Conservation (phyloP, 257 asterid species). For the Solanum raphanifolium region DNA sequence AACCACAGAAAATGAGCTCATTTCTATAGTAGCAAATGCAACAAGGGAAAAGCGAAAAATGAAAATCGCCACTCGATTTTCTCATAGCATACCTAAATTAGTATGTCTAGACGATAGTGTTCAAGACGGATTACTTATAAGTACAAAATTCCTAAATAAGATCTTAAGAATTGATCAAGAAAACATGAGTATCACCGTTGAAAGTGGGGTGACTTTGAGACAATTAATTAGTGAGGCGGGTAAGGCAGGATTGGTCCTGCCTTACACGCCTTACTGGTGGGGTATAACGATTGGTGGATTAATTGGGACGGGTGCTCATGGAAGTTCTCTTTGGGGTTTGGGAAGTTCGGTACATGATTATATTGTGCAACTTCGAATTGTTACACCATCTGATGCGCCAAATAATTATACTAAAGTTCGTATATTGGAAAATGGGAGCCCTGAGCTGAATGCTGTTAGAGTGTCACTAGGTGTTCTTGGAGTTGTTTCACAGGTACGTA, state of each 20-base stretch:
- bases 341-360: conserved; percentile 23
- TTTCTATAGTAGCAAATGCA: conserved; percentile 16
- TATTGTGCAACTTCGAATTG: conserved; percentile 10
- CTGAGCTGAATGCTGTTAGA: conserved; percentile 18
- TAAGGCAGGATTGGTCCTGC: conserved; percentile 5
- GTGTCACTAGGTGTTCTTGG: conserved; percentile 31
- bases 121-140: conserved; percentile 13
- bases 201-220: conserved; percentile 6
- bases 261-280: conserved; percentile 24
- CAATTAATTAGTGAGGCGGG: conserved; percentile 9
- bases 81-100: conserved; percentile 20
- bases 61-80: conserved; percentile 19
- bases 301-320: conserved; percentile 21
- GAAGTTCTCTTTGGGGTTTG: conserved; percentile 17
- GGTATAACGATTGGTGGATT: conserved; percentile 19
- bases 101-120: conserved; percentile 7
- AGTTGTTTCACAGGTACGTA: conserved; percentile 18
- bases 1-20: conserved; percentile 9
- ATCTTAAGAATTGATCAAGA: background rate
- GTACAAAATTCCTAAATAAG: conserved; percentile 10
- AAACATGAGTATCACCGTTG: conserved; percentile 9
- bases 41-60: conserved; percentile 2
- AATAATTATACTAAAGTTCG: conserved; percentile 9
- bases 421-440: background rate
- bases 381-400: background rate